A percentile compares a stretch with the other conserved stretches of the same genome.
phyloP scores from a whole-genome alignment of 495 filamentous ascomycete genomes.

The Tuber borchii region DNA sequence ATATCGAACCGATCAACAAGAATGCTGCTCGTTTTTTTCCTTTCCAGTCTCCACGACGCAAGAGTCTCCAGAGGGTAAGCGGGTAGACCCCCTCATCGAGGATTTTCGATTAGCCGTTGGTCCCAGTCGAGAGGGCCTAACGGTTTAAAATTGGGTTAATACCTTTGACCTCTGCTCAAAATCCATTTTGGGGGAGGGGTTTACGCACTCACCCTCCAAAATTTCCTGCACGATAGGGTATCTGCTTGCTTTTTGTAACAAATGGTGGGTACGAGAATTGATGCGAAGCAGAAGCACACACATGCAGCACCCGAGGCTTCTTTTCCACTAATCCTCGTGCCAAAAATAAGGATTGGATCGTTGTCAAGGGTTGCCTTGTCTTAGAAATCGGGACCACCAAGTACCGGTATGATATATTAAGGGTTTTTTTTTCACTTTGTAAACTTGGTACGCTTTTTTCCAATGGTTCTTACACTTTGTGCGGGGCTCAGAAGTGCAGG shows the following conservation, averaged over 20 bases:
- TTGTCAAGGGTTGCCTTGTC: background rate
- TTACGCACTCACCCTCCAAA: background rate
- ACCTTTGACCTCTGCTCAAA: background rate
- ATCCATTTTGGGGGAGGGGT: background rate
- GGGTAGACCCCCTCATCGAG: background rate
- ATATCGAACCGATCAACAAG: background rate
- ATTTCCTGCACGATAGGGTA: background rate
- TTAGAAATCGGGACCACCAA: background rate
- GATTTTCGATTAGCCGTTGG: background rate
- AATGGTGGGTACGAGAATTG: background rate
- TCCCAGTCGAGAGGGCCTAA: background rate
- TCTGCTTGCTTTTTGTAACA: background rate
- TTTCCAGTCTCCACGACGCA: background rate
- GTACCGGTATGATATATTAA: background rate
- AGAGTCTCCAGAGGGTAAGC: background rate
- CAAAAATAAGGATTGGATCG: constrained; percentile 1
- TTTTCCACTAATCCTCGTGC: background rate
- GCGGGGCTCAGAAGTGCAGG: background rate
- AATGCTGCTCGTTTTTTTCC: background rate
- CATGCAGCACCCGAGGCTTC: background rate
- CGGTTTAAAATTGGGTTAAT: background rate
- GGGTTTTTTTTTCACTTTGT: background rate
- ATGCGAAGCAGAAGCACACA: background rate
- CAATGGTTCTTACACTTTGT: background rate
- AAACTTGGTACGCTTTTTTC: background rate